A percentile compares a stretch with the other conserved stretches of the same genome.
Evolutionary conservation across 768 basidiomycete species (phyloP).

Genomic region (Filobasidium floriforme): DNA sequence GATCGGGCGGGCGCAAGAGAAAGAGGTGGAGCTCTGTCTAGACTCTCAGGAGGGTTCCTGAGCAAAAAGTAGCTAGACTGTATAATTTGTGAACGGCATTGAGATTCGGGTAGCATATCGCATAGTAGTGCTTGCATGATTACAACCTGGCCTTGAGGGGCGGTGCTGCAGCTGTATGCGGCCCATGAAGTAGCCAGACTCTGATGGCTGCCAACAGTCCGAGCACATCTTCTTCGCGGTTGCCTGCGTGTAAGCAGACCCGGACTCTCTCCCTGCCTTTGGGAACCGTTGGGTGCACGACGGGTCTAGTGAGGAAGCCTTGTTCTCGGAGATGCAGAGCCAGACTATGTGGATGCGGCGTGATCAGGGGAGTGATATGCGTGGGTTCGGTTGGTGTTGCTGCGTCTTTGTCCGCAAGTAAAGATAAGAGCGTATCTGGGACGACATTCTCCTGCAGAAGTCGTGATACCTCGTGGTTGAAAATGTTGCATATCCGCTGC

Average conservation of each 20-base stretch:
- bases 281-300: slow-evolving; percentile 70
- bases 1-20: slow-evolving; percentile 15
- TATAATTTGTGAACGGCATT: too few species aligned
- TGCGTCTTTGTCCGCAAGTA: slow-evolving; percentile 5
- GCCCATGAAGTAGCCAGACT: slow-evolving; percentile 32
- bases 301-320: slow-evolving; percentile 46
- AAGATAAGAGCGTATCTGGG: neutral
- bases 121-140: too few species aligned
- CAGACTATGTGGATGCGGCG: slow-evolving; percentile 65
- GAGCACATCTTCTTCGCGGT: slow-evolving; percentile 59
- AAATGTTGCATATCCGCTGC: neutral
- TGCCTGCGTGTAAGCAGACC: slow-evolving; percentile 78
- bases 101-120: too few species aligned
- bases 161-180: too few species aligned
- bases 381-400: slow-evolving; percentile 49
- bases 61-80: neutral
- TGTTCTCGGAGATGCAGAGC: slow-evolving; percentile 55
- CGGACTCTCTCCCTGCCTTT: slow-evolving; percentile 75
- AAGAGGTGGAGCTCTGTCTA: slow-evolving; percentile 1
- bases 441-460: neutral
- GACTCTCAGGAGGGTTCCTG: slow-evolving; percentile 1
- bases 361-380: slow-evolving; percentile 80
- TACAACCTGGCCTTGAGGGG: too few species aligned
- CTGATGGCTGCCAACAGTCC: slow-evolving; percentile 52
- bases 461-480: neutral